Evolutionary conservation across 2,329 filamentous ascomycete genomes (phyloP), one percentile per base, ranked within the genome.

Genomic region (Ophiostoma sp.): DNA sequence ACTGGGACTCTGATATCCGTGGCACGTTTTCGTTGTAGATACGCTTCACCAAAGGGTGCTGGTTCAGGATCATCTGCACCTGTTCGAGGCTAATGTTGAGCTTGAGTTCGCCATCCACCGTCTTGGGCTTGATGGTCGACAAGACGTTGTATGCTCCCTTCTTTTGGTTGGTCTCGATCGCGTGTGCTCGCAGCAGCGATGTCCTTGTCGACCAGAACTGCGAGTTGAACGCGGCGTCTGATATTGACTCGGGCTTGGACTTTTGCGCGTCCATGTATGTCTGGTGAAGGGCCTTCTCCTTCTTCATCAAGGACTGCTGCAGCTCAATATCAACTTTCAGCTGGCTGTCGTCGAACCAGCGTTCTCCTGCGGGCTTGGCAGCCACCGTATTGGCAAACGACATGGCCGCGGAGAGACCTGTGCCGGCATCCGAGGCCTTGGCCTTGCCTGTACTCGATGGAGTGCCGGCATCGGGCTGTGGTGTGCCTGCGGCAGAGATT

Each of bases 181-280:
- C 95, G 83, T 98, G 93, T 0, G 95, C 92, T 15, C 96, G 92
- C 39, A 99, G 87, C 42, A 98, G 85, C 80, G 94, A 94, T 64
- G 95, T 88, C 63, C 97, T 88, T 1, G 94, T 93, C 1, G 94
- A 93, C 96, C 96, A 99, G 83, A 99, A 99, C 80, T 98, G 95
- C 0, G 90, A 86, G 77, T 95, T 94, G 81, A 98, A 97, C 61
- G 94, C 91, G 1, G 89, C 88, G 36, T 92, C 90, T 0, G 92
- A 91, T 75, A 98, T 91, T 1, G 92, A 91, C 8, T 95, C 92
- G 0, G 95, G 94, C 79, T 97, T 97, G 9, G 93, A 92, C 70
- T 89, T 87, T 68, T 94, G 85, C 0, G 94, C 92, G 79, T 97
- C 94, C 83, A 94, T 91, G 80, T 98, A 98, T 59, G 95, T 96